phyloP scores from a whole-genome alignment of 352 stramenopile species.

The Phytophthora podocarpi region DNA sequence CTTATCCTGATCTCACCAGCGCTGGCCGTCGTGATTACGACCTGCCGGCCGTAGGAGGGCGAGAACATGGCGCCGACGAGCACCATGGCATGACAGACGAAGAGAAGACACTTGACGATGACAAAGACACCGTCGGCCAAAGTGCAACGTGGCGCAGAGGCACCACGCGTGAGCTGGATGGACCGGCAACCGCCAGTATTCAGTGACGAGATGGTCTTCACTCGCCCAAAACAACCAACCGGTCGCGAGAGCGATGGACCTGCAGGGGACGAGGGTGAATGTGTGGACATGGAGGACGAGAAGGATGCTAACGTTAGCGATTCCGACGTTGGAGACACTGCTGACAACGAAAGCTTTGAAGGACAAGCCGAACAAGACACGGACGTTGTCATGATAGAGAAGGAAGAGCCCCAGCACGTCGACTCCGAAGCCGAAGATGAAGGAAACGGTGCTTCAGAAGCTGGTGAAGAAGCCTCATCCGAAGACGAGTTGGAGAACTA shows the following conservation, averaged over 20 bases:
- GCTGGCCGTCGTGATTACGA: slow-evolving; percentile 1
- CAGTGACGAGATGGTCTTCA: not conserved
- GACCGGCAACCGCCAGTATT: not conserved
- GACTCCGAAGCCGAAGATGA: too few species aligned
- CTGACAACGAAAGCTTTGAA: not conserved
- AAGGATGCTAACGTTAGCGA: not conserved
- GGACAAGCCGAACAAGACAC: not conserved
- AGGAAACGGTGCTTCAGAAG: too few species aligned
- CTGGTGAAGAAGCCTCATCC: too few species aligned
- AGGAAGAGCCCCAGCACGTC: too few species aligned
- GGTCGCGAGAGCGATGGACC: not conserved
- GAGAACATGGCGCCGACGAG: not conserved
- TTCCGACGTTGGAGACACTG: not conserved
- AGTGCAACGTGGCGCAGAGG: not conserved
- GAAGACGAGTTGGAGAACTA: not conserved
- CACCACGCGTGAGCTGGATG: not conserved
- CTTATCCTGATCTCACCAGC: not conserved
- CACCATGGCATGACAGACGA: not conserved
- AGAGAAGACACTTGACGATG: not conserved
- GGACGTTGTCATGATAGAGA: not conserved
- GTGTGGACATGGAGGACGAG: not conserved
- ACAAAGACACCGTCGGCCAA: not conserved
- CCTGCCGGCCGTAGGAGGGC: slow-evolving; percentile 2
- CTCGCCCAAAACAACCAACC: not conserved
- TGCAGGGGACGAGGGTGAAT: not conserved